phyloP scores from a whole-genome alignment of 108 stramenopile species.

The Stephanodiscus minutulus region DNA sequence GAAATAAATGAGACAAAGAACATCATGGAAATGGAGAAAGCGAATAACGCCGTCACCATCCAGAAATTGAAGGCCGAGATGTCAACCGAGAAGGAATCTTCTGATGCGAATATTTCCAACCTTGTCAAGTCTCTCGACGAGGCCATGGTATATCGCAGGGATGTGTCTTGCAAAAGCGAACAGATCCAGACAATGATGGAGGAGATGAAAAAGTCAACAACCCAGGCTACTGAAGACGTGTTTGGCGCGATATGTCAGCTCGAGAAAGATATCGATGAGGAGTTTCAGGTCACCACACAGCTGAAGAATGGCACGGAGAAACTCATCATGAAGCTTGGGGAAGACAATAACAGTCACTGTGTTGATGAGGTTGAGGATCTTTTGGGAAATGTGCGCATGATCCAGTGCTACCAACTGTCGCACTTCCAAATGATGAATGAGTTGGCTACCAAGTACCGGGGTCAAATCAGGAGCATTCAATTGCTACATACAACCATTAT shows the following conservation, averaged over 20 bases:
- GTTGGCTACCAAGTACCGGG: conserved; percentile 8
- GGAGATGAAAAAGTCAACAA: neutral
- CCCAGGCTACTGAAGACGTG: neutral
- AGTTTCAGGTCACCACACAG: conserved; percentile 9
- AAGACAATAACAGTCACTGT: neutral
- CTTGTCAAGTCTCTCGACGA: conserved; percentile 1
- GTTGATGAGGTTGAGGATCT: conserved; percentile 1
- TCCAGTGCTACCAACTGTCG: conserved; percentile 1
- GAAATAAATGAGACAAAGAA: too few relatives aligned
- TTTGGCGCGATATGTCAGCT: neutral
- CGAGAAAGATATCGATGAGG: conserved; percentile 6
- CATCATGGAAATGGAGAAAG: too few relatives aligned
- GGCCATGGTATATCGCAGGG: neutral
- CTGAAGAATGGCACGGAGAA: conserved; percentile 10
- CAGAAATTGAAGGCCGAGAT: too few relatives aligned
- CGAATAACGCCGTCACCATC: too few relatives aligned
- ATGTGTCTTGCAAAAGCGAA: neutral
- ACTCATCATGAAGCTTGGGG: neutral
- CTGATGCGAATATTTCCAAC: neutral
- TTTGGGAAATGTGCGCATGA: conserved; percentile 2
- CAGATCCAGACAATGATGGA: neutral
- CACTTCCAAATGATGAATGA: conserved; percentile 2
- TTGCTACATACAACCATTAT: neutral
- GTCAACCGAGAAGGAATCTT: neutral
- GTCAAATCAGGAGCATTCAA: neutral